A percentile compares a stretch with the other conserved stretches of the same genome.
Evolutionary conservation across 2,329 filamentous ascomycete genomes (phyloP).

Genomic region (Scytalidium sp.): DNA sequence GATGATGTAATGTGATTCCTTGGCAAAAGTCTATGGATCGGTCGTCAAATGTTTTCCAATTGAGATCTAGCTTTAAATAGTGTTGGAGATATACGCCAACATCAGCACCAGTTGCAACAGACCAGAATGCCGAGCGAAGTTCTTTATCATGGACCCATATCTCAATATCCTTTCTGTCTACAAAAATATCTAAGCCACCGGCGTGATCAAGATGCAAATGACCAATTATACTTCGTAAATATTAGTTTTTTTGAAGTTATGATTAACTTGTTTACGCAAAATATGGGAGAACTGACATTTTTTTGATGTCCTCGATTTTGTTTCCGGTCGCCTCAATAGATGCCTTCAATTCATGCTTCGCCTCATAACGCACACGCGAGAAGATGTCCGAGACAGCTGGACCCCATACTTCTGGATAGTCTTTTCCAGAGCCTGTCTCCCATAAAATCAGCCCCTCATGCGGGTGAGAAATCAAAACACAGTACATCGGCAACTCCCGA

Average conservation of each 20-base stretch:
- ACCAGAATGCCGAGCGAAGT: conserved; percentile 39
- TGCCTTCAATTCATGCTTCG: conserved; percentile 11
- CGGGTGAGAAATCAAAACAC: conserved; percentile 6
- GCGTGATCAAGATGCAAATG: conserved; percentile 43
- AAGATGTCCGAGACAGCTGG: conserved; percentile 34
- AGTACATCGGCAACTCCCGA: neutral
- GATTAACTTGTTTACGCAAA: too few species aligned
- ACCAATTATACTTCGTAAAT: conserved; percentile 38
- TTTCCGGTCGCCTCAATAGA: conserved; percentile 28
- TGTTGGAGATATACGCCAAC: conserved; percentile 30
- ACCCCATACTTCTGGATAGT: conserved; percentile 22
- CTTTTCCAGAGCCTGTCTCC: conserved; percentile 8
- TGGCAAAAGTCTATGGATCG: conserved; percentile 29
- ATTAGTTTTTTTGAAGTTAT: too few species aligned
- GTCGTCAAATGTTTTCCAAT: conserved; percentile 36
- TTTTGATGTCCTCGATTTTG: conserved; percentile 39
- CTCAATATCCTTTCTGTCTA: conserved; percentile 33
- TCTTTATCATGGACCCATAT: conserved; percentile 42
- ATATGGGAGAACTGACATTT: too few species aligned
- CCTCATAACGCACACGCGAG: conserved; percentile 29
- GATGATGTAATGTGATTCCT: conserved; percentile 21
- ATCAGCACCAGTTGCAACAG: conserved; percentile 34
- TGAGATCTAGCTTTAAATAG: conserved; percentile 32
- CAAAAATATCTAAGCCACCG: conserved; percentile 39
- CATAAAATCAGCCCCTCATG: conserved; percentile 11